phyloP scores from a whole-genome alignment of 2,329 filamentous ascomycete species.

The Clonostachys rhizophaga region DNA sequence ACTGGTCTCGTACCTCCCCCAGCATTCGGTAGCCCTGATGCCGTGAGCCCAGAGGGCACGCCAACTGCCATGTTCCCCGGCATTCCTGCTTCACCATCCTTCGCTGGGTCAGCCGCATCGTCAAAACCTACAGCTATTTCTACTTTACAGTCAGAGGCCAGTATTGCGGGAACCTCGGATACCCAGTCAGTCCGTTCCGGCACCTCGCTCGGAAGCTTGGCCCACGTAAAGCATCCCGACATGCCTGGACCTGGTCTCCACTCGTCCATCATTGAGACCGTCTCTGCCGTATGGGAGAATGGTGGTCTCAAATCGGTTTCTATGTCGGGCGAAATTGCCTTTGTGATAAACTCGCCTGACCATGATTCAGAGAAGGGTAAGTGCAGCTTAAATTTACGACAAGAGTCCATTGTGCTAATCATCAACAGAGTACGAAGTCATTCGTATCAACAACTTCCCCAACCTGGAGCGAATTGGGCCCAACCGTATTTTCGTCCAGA shows the following conservation, averaged over 20 bases:
- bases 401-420: not conserved
- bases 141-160: slow-evolving; percentile 58
- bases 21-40: not conserved
- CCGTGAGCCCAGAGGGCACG: not conserved
- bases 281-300: slow-evolving; percentile 79
- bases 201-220: slow-evolving; percentile 68
- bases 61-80: slow-evolving; percentile 7
- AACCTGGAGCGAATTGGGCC: slow-evolving; percentile 89
- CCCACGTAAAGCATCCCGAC: slow-evolving; percentile 75
- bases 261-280: slow-evolving; percentile 84
- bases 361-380: slow-evolving; percentile 40
- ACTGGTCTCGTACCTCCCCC: slow-evolving; percentile 7
- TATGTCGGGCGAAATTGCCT: slow-evolving; percentile 83
- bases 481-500: slow-evolving; percentile 85
- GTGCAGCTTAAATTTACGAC: slow-evolving; percentile 13
- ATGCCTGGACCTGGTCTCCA: slow-evolving; percentile 76
- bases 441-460: slow-evolving; percentile 84
- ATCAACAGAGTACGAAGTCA: slow-evolving; percentile 50
- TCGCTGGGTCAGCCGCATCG: slow-evolving; percentile 5
- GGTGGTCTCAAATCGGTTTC: slow-evolving; percentile 67
- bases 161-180: slow-evolving; percentile 63
- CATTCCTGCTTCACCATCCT: slow-evolving; percentile 6
- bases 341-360: slow-evolving; percentile 66
- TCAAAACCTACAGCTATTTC: slow-evolving; percentile 42
- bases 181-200: slow-evolving; percentile 88